Base-by-base conservation (phyloP, 2,329 filamentous ascomycete genomes). In the Phialocephala sp. region DNA sequence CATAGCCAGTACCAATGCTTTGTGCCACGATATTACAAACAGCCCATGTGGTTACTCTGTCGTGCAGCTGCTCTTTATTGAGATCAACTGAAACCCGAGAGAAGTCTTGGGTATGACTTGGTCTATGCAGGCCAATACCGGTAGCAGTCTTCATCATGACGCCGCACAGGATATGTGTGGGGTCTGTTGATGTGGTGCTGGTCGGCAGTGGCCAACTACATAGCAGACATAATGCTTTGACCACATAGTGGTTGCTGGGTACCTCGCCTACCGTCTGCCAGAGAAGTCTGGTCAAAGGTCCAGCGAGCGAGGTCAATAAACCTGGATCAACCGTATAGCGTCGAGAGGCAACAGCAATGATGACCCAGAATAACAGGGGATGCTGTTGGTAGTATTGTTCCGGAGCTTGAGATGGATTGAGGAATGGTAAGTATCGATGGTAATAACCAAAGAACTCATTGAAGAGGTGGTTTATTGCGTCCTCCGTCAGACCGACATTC, bases 121-220 rank as follows among this genome's bases (percentile, higher is more conserved):
- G 92, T 57, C 91, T 86, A 74, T 95, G 91, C 61, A 95, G 82
- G 22, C 92, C 91, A 71, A 94, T 93, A 70, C 92, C 91, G 70
- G 92, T 93, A 9, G 92, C 92, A 24, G 91, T 87, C 79, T 94
- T 93, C 87, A 94, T 93, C 90, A 94, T 93, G 67, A 93, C 87
- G 60, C 92, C 91, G 71, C 89, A 90, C 20, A 94, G 81, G 22
- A 76, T 93, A 75, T 94, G 92, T 1, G 91, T 94, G 2, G 91
- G 91, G 71, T 95, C 92, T 8, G 89, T 89, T 6, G 90, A 89
- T 1, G 91, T 93, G 5, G 89, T 92, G 77, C 90, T 93, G n/a
- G 89, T 92, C 0, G 92, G 92, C 43, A 94, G 79, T 6, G 92
- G 91, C 91, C 91, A 95, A 5, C 90, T 91, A 77, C 91, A 94